phyloP scores from a whole-genome alignment of 306 rosid species.

The Prunus armeniaca region DNA sequence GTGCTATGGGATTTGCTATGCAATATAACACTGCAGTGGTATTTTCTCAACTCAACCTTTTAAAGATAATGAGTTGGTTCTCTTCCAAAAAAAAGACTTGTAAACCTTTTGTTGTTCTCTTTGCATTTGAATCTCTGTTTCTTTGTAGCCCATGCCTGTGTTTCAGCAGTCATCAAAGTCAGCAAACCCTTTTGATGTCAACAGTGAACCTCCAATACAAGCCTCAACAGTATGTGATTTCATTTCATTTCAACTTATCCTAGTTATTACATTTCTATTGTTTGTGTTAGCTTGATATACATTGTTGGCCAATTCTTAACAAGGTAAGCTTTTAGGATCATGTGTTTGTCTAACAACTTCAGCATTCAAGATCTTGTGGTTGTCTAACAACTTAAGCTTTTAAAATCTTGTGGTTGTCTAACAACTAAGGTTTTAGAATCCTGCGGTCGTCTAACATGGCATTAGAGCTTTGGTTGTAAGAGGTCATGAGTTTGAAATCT shows the following conservation, averaged over 20 bases:
- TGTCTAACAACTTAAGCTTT: background rate
- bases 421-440: background rate
- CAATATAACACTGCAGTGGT: constrained; percentile 64
- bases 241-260: constrained; percentile 9
- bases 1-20: constrained; percentile 57
- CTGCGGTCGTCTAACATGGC: background rate
- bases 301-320: background rate
- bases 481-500: background rate
- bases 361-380: background rate
- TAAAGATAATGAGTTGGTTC: constrained; percentile 20
- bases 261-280: constrained; percentile 17
- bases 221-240: constrained; percentile 54
- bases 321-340: background rate
- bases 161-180: constrained; percentile 62
- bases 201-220: constrained; percentile 52
- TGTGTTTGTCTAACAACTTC: background rate
- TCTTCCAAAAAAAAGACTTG: constrained; percentile 20
- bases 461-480: background rate
- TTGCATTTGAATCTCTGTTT: constrained; percentile 28
- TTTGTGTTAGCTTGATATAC: background rate
- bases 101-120: constrained; percentile 14
- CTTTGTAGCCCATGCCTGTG: constrained; percentile 54
- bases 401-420: background rate
- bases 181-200: constrained; percentile 76
- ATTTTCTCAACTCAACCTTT: constrained; percentile 26